Percentiles rank a stretch among this genome's conserved stretches.
phyloP scores from a whole-genome alignment of 306 rosid species.

The Lathyrus sativus region DNA sequence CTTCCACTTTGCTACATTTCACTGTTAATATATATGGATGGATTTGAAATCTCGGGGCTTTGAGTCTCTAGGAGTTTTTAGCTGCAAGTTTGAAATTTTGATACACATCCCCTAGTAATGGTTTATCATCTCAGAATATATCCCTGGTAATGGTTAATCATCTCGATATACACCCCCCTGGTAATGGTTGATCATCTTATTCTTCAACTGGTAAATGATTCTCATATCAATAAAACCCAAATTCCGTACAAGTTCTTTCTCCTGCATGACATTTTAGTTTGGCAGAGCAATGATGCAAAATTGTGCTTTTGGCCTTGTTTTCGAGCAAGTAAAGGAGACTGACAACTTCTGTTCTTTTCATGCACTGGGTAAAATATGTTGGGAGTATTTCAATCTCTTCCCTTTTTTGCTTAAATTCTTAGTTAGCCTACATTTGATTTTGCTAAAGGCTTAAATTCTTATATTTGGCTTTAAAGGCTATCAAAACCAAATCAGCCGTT shows the following conservation, averaged over 20 bases:
- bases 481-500: constrained; percentile 65
- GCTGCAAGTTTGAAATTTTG: constrained; percentile 42
- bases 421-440: constrained; percentile 57
- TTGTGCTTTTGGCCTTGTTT: constrained; percentile 63
- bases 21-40: constrained; percentile 40
- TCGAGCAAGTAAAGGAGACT: constrained; percentile 82
- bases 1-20: constrained; percentile 22
- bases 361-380: constrained; percentile 83
- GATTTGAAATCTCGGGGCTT: constrained; percentile 47
- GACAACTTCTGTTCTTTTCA: constrained; percentile 70
- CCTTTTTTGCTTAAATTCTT: constrained; percentile 57
- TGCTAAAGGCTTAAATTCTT: constrained; percentile 55
- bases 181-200: constrained; percentile 59
- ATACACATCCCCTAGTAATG: constrained; percentile 27
- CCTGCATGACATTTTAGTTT: constrained; percentile 67
- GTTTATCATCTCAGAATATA: constrained; percentile 37
- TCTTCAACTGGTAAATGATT: constrained; percentile 49
- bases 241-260: constrained; percentile 57
- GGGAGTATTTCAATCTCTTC: constrained; percentile 78
- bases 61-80: constrained; percentile 49
- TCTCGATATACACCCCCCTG: constrained; percentile 53
- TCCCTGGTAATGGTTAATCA: constrained; percentile 59
- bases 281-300: constrained; percentile 60
- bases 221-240: constrained; percentile 47
- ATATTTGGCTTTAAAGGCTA: constrained; percentile 69